phyloP scores from a whole-genome alignment of 2,329 filamentous ascomycete genomes.

The Leptographium radiaticola region DNA sequence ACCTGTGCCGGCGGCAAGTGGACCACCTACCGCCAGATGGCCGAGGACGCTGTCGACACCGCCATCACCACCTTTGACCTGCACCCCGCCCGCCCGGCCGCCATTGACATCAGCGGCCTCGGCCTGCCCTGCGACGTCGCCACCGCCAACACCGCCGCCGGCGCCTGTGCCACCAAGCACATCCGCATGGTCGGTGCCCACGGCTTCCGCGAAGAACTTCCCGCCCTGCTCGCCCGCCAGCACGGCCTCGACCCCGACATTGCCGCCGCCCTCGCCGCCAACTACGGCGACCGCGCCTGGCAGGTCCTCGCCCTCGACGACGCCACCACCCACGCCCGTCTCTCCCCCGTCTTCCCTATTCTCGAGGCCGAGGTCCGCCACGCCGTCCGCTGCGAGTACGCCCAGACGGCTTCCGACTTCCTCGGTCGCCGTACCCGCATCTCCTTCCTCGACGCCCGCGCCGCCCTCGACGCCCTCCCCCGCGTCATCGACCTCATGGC shows the following conservation, averaged over 20 bases:
- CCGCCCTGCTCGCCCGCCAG: constrained; percentile 85
- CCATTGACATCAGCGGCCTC: constrained; percentile 56
- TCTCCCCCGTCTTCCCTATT: constrained; percentile 78
- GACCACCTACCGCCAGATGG: constrained; percentile 84
- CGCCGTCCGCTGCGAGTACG: constrained; percentile 78
- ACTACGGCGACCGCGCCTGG: constrained; percentile 90
- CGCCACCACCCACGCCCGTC: constrained; percentile 38
- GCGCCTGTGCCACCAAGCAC: constrained; percentile 60
- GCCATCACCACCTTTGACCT: constrained; percentile 56
- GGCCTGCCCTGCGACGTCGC: constrained; percentile 37
- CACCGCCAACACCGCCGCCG: constrained; percentile 27
- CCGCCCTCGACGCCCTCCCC: constrained; percentile 74
- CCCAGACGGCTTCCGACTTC: constrained; percentile 80
- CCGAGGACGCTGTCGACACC: constrained; percentile 71
- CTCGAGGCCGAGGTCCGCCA: constrained; percentile 87
- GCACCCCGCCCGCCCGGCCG: constrained; percentile 27
- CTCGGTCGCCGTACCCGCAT: constrained; percentile 72
- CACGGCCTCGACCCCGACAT: constrained; percentile 88
- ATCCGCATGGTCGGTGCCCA: constrained; percentile 65
- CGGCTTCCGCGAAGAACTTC: constrained; percentile 68
- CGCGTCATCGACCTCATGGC: constrained; percentile 81
- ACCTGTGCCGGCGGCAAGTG: constrained; percentile 78
- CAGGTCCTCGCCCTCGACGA: constrained; percentile 58
- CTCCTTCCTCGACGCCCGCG: constrained; percentile 84
- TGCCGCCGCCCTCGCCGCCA: constrained; percentile 76